A percentile compares a stretch with the other conserved stretches of the same genome.
Evolutionary conservation across 305 asterid species (phyloP).

Genomic region (Ajuga reptans): DNA sequence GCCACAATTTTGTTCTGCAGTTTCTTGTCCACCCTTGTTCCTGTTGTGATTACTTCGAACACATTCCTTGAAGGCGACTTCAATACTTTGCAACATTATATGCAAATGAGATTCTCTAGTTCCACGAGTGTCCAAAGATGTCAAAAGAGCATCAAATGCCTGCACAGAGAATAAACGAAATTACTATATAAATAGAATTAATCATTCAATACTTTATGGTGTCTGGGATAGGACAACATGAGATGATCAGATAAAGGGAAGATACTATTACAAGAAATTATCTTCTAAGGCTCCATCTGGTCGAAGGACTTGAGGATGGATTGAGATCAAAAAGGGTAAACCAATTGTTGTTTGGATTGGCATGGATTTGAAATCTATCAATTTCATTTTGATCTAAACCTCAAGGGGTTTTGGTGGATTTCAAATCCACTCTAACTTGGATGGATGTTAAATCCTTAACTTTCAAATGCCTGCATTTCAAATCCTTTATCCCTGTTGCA

Average conservation of each 20-base stretch:
- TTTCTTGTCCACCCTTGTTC: slow-evolving; percentile 31
- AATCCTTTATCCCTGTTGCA: too few relatives aligned
- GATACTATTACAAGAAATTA: neutral
- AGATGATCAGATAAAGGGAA: neutral
- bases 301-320: too few relatives aligned
- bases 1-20: slow-evolving; percentile 32
- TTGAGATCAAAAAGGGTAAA: too few relatives aligned
- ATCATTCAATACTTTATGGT: neutral
- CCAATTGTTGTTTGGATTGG: too few relatives aligned
- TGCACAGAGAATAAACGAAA: slow-evolving; percentile 26
- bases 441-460: too few relatives aligned
- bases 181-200: neutral
- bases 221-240: neutral
- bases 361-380: too few relatives aligned
- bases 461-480: too few relatives aligned
- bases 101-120: slow-evolving; percentile 89
- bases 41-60: slow-evolving; percentile 31
- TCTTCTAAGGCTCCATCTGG: too few relatives aligned
- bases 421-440: too few relatives aligned
- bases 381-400: too few relatives aligned
- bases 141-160: slow-evolving; percentile 72
- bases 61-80: slow-evolving; percentile 61
- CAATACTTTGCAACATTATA: slow-evolving; percentile 81
- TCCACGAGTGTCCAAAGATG: slow-evolving; percentile 85
- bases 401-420: too few relatives aligned